These are phyloP conservation scores for Primulina eburnea DNA, from an alignment of 257 asterid species.

Conservation along the genomic window DNA sequence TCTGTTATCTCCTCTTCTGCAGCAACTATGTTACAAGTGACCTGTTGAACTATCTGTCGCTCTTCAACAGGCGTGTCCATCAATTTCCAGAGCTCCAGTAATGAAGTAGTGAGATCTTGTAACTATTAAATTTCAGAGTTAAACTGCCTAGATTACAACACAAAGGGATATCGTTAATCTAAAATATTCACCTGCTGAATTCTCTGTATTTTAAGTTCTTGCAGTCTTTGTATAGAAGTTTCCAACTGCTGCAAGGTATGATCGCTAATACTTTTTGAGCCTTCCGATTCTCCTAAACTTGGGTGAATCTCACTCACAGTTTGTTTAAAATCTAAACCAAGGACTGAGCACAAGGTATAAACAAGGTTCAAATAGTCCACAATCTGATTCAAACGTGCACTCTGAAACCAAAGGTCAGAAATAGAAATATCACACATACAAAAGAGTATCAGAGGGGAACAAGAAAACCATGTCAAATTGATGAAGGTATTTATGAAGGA, in stretches of 20 bases:
- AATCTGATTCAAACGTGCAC: slow-evolving; percentile 80
- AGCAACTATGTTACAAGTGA: slow-evolving; percentile 84
- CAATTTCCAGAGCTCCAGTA: slow-evolving; percentile 96
- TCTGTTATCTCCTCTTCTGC: slow-evolving; percentile 84
- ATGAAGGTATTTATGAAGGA: slow-evolving; percentile 15
- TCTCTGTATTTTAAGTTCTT: slow-evolving; percentile 69
- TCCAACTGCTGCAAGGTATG: slow-evolving; percentile 67
- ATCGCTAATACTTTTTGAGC: slow-evolving; percentile 60
- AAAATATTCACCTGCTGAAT: slow-evolving; percentile 69
- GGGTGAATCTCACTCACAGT: slow-evolving; percentile 75
- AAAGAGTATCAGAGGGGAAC: slow-evolving; percentile 18
- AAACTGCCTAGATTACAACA: slow-evolving; percentile 13
- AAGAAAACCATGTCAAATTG: slow-evolving; percentile 3
- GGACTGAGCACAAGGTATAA: slow-evolving; percentile 80
- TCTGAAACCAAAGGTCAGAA: slow-evolving; percentile 49
- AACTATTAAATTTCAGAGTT: slow-evolving; percentile 42
- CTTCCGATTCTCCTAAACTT: slow-evolving; percentile 74
- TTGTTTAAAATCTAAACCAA: slow-evolving; percentile 80
- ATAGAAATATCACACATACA: not conserved
- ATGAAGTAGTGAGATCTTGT: slow-evolving; percentile 82
- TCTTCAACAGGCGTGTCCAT: slow-evolving; percentile 97
- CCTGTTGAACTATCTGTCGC: slow-evolving; percentile 78
- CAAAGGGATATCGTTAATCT: not conserved
- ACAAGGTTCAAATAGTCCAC: slow-evolving; percentile 60
- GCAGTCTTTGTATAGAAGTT: slow-evolving; percentile 54